A percentile compares a stretch with the other conserved stretches of the same genome.
These are phyloP conservation scores for Colletotrichum karsti DNA, from an alignment of 2,329 filamentous ascomycete species.

Conservation along the genomic window DNA sequence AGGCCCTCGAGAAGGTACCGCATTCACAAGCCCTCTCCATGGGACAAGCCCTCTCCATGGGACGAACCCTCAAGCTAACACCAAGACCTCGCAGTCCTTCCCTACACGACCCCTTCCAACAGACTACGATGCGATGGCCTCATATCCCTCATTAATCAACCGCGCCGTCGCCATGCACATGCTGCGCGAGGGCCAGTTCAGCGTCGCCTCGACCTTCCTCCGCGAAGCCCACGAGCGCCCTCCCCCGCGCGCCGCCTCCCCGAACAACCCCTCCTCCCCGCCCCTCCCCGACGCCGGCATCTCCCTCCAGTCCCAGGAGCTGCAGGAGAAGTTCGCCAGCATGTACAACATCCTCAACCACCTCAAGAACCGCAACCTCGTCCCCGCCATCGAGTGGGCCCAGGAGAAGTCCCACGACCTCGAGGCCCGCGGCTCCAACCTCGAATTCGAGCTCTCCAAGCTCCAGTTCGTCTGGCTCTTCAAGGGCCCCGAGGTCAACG, in stretches of 20 bases:
- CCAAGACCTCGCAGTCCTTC: slow-evolving; percentile 35
- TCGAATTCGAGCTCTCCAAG: slow-evolving; percentile 93
- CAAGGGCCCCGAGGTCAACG: slow-evolving; percentile 65
- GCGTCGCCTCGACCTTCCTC: slow-evolving; percentile 86
- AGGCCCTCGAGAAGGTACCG: slow-evolving; percentile 82
- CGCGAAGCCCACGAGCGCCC: slow-evolving; percentile 67
- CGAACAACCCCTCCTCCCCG: slow-evolving; percentile 4
- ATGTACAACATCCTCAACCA: slow-evolving; percentile 93
- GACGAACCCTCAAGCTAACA: slow-evolving; percentile 27
- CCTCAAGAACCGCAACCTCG: slow-evolving; percentile 77
- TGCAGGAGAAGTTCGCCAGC: slow-evolving; percentile 83
- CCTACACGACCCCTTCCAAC: slow-evolving; percentile 72
- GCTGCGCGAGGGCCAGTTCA: slow-evolving; percentile 92
- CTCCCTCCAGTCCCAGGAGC: slow-evolving; percentile 68
- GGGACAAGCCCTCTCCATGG: background rate
- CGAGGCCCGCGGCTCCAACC: slow-evolving; percentile 85
- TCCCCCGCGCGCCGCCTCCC: slow-evolving; percentile 24
- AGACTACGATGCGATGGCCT: slow-evolving; percentile 82
- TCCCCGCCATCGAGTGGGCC: slow-evolving; percentile 90
- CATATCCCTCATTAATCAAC: slow-evolving; percentile 82
- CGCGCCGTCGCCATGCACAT: slow-evolving; percentile 94
- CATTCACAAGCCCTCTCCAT: background rate
- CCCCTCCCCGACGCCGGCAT: slow-evolving; percentile 48
- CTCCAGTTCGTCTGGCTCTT: slow-evolving; percentile 93
- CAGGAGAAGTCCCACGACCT: slow-evolving; percentile 73